Conservation (phyloP, 345 rosid genomes). For the Salix caprea region DNA sequence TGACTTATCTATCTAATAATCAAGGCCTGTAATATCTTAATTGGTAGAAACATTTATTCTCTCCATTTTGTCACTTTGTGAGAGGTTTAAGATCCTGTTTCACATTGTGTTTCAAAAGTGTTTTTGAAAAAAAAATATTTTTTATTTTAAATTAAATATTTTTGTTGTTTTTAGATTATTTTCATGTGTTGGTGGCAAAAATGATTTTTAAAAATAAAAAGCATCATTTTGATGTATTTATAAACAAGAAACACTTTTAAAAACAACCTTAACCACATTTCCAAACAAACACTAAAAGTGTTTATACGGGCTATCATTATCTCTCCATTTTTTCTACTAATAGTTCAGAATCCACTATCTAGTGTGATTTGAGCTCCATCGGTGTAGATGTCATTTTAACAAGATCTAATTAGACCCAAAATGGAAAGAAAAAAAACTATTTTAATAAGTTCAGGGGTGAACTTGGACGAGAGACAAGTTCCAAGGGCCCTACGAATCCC, state of each 20-base stretch:
- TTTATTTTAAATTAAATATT: no score
- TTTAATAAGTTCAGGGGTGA: neutral
- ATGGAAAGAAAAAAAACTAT: neutral
- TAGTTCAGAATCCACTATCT: neutral
- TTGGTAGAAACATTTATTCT: neutral
- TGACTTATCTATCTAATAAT: neutral
- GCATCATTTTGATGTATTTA: no score
- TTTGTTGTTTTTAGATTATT: no score
- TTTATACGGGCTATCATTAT: no score
- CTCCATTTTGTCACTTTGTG: neutral
- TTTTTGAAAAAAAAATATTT: no score
- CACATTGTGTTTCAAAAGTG: no score
- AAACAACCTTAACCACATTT: no score
- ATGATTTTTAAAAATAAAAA: no score
- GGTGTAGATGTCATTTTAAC: neutral
- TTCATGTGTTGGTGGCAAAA: no score
- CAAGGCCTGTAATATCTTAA: neutral
- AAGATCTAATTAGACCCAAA: neutral
- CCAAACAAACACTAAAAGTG: no score
- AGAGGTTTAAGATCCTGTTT: no score
- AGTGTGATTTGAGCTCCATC: no score
- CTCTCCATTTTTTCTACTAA: neutral
- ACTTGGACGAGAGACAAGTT: neutral
- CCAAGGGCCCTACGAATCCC: neutral
- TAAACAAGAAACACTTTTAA: accelerated